Evolutionary conservation across 2,329 filamentous ascomycete genomes (phyloP).

Genomic region (Emergomyces orientalis): DNA sequence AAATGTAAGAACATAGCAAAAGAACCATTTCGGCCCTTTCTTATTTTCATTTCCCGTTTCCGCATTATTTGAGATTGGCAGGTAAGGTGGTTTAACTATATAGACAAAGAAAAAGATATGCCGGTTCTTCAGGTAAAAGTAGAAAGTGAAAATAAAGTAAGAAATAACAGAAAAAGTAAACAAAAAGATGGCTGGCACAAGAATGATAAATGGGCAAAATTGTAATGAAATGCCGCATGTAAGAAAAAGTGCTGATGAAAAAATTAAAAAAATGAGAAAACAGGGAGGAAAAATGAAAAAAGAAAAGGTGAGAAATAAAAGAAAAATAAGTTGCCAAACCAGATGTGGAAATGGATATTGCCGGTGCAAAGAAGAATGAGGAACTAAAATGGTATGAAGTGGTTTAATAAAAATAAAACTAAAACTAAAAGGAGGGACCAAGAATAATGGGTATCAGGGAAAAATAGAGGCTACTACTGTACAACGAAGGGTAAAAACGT

Average conservation of each 20-base stretch:
- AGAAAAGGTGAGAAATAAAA: neutral
- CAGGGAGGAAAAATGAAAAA: neutral
- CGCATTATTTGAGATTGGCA: neutral
- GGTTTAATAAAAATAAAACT: neutral
- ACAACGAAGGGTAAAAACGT: neutral
- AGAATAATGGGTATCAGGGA: constrained; percentile 10
- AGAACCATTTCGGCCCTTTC: neutral
- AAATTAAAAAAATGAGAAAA: constrained; percentile 3
- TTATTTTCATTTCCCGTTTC: constrained; percentile 3
- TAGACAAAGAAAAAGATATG: neutral
- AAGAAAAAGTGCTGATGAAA: neutral
- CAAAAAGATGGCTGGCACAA: neutral
- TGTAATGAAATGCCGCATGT: neutral
- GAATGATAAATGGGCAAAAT: constrained; percentile 18
- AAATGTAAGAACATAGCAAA: neutral
- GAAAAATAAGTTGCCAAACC: neutral
- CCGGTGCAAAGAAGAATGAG: neutral
- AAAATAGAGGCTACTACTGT: neutral
- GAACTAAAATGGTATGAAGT: constrained; percentile 13
- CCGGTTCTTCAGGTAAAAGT: neutral
- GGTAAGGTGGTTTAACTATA: neutral
- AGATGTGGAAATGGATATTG: neutral
- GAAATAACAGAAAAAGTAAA: neutral
- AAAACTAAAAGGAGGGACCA: no score
- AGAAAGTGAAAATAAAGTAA: neutral